Evolutionary conservation across 1,139 yeast genomes (phyloP).

Genomic region (Casaregolazyma suthepensis): DNA sequence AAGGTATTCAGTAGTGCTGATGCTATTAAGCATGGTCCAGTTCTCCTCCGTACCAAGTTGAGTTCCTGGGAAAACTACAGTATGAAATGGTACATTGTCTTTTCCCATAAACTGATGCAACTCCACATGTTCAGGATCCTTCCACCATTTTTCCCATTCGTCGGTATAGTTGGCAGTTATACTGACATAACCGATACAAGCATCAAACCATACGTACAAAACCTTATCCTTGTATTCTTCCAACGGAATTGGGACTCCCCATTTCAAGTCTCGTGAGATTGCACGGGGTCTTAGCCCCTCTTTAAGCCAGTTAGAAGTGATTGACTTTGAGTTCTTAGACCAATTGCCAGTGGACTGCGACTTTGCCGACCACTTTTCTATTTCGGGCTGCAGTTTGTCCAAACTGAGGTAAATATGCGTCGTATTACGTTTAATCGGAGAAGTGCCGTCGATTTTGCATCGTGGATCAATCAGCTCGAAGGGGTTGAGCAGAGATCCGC

Average conservation of each 20-base stretch:
- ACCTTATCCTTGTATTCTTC: slow-evolving; percentile 77
- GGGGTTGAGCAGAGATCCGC: slow-evolving; percentile 86
- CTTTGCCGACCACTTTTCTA: slow-evolving; percentile 65
- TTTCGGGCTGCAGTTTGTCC: slow-evolving; percentile 72
- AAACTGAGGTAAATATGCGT: slow-evolving; percentile 80
- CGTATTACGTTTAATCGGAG: slow-evolving; percentile 74
- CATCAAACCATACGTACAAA: slow-evolving; percentile 97
- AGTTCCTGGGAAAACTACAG: slow-evolving; percentile 93
- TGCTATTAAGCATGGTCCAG: slow-evolving; percentile 89
- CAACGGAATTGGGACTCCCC: slow-evolving; percentile 98
- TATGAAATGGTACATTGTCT: slow-evolving; percentile 97
- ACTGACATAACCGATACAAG: slow-evolving; percentile 92
- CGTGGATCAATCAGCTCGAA: slow-evolving; percentile 90
- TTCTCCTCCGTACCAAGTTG: slow-evolving; percentile 79
- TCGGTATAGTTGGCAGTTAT: slow-evolving; percentile 91
- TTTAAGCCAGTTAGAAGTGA: slow-evolving; percentile 87
- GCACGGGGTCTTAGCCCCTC: slow-evolving; percentile 93
- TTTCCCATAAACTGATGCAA: slow-evolving; percentile 98
- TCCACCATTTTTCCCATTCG: slow-evolving; percentile 89
- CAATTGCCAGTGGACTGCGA: slow-evolving; percentile 71
- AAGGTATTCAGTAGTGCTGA: slow-evolving; percentile 90
- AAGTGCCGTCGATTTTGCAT: slow-evolving; percentile 82
- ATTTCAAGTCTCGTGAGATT: slow-evolving; percentile 90
- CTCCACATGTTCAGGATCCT: slow-evolving; percentile 70
- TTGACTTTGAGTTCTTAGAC: slow-evolving; percentile 85